Conservation (phyloP, 257 asterid species). For the Solanum boliviense region DNA sequence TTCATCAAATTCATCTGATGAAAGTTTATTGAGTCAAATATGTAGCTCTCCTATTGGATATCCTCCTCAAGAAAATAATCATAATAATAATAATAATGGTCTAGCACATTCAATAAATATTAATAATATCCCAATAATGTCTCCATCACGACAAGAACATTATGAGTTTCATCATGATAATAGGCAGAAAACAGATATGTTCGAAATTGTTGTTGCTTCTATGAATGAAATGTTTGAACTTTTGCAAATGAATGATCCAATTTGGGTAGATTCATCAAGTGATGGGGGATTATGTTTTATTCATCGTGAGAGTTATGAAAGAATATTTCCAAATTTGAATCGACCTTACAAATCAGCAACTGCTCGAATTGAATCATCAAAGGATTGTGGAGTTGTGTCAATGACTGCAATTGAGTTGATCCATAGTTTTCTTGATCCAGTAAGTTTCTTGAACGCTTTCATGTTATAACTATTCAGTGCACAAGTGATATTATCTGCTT, state of each 20-base stretch:
- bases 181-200: constrained; percentile 19
- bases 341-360: constrained; percentile 16
- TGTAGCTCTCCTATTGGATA: constrained; percentile 2
- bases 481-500: background rate
- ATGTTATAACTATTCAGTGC: background rate
- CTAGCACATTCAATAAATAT: background rate
- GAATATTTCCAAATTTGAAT: constrained; percentile 28
- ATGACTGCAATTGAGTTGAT: constrained; percentile 35
- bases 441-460: background rate
- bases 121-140: background rate
- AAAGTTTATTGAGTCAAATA: constrained; percentile 7
- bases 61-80: background rate
- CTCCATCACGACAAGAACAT: background rate
- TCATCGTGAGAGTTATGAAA: constrained; percentile 41
- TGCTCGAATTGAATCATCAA: constrained; percentile 62
- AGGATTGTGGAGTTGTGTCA: constrained; percentile 44
- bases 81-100: background rate
- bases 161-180: constrained; percentile 4
- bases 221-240: constrained; percentile 49
- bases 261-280: constrained; percentile 35
- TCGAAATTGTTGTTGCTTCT: constrained; percentile 31
- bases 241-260: constrained; percentile 37
- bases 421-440: constrained; percentile 52
- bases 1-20: background rate
- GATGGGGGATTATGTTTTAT: constrained; percentile 35